Evolutionary conservation across 345 rosid species (phyloP).

Genomic region (Camelina laxa): DNA sequence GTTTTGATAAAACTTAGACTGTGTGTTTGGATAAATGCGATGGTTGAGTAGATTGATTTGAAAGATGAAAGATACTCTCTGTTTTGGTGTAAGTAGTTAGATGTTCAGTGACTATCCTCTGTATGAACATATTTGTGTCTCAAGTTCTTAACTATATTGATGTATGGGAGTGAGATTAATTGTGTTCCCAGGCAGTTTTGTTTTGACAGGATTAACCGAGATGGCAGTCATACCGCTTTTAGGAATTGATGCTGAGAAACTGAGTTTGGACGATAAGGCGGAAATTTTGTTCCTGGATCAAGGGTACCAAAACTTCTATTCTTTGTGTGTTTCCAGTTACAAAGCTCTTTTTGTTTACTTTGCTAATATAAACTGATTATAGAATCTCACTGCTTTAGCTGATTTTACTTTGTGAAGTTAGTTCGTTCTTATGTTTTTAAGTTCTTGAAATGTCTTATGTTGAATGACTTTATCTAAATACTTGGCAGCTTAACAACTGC

Average conservation of each 20-base stretch:
- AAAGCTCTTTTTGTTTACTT: neutral
- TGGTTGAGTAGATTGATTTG: constrained; percentile 19
- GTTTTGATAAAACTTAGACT: neutral
- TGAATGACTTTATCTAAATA: constrained; percentile 31
- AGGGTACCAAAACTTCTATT: constrained; percentile 52
- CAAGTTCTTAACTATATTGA: neutral
- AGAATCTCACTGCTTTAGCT: neutral
- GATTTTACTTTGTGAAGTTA: neutral
- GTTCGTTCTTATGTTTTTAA: neutral
- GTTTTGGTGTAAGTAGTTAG: neutral
- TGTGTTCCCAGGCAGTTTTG: constrained; percentile 88
- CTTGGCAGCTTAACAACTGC: constrained; percentile 77
- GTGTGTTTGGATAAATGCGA: neutral
- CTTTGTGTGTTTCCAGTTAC: constrained; percentile 15
- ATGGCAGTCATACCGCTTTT: constrained; percentile 61
- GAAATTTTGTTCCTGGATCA: constrained; percentile 80
- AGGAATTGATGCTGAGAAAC: constrained; percentile 63
- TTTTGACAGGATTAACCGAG: constrained; percentile 87
- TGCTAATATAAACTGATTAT: neutral
- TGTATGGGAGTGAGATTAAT: constrained; percentile 42
- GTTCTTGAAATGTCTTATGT: constrained; percentile 5
- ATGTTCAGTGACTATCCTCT: neutral
- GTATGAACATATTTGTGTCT: neutral
- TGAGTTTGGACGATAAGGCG: constrained; percentile 86
- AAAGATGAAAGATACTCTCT: constrained; percentile 6